Evolutionary conservation across 805 yeast genomes (phyloP).

Genomic region (Yamadazyma phyllophila): DNA sequence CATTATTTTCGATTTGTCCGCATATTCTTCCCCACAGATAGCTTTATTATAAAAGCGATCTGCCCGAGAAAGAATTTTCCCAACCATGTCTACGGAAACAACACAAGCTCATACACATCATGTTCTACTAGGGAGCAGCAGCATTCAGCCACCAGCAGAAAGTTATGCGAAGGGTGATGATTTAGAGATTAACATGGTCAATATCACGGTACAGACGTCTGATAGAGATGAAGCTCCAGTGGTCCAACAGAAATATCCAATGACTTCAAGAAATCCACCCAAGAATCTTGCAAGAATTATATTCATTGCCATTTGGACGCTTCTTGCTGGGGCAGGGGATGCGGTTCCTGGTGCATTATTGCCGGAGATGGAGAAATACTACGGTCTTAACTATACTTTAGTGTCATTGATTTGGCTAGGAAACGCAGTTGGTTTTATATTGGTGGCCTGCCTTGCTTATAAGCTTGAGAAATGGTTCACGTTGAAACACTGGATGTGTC

Average conservation of each 20-base stretch:
- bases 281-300: constrained; percentile 42
- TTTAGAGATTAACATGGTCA: constrained; percentile 1
- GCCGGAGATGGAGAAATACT: constrained; percentile 51
- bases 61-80: no score
- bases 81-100: neutral
- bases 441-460: constrained; percentile 48
- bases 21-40: no score
- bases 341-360: constrained; percentile 62
- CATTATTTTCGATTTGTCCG: no score
- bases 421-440: constrained; percentile 52
- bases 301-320: constrained; percentile 40
- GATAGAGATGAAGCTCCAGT: neutral
- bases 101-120: neutral
- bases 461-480: constrained; percentile 41
- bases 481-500: constrained; percentile 32
- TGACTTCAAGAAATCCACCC: constrained; percentile 45
- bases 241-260: constrained; percentile 15
- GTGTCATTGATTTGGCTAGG: constrained; percentile 60
- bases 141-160: neutral
- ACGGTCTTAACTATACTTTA: constrained; percentile 46
- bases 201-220: neutral
- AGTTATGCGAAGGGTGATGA: neutral
- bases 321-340: constrained; percentile 47
- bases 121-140: neutral
- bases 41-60: no score